These are phyloP conservation scores for Monilinia vaccinii-corymbosi DNA, from an alignment of 2,329 filamentous ascomycete genomes.

Conservation along the genomic window DNA sequence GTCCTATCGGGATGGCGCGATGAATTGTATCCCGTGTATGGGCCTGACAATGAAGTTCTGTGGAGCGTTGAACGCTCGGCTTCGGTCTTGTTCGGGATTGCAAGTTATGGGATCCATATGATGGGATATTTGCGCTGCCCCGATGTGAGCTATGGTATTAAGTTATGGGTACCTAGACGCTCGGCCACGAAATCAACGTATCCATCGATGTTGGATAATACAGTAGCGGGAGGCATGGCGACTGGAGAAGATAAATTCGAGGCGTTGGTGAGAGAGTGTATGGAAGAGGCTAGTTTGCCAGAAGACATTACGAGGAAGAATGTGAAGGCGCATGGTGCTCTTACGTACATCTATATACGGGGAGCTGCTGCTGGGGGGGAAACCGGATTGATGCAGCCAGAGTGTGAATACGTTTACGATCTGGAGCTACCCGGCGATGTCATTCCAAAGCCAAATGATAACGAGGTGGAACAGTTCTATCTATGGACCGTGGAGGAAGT, in stretches of 20 bases:
- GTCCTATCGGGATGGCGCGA: conserved; percentile 72
- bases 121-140: conserved; percentile 55
- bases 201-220: conserved; percentile 75
- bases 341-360: conserved; percentile 80
- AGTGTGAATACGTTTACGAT: conserved; percentile 88
- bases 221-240: conserved; percentile 75
- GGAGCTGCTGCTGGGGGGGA: conserved; percentile 71
- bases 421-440: conserved; percentile 63
- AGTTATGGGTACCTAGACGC: conserved; percentile 77
- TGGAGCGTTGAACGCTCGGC: conserved; percentile 73
- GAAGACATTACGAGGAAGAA: conserved; percentile 55
- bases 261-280: conserved; percentile 74
- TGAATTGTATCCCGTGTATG: conserved; percentile 73
- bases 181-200: conserved; percentile 77
- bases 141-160: conserved; percentile 45
- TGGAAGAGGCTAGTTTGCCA: conserved; percentile 79
- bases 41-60: conserved; percentile 48
- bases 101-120: conserved; percentile 76
- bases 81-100: conserved; percentile 63
- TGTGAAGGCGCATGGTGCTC: conserved; percentile 53
- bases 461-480: conserved; percentile 80
- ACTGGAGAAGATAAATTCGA: conserved; percentile 74
- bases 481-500: conserved; percentile 72
- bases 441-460: conserved; percentile 68
- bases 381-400: conserved; percentile 74